Evolutionary conservation across 2,329 filamentous ascomycete species (phyloP).

Genomic region (Exophiala dermatitidis): DNA sequence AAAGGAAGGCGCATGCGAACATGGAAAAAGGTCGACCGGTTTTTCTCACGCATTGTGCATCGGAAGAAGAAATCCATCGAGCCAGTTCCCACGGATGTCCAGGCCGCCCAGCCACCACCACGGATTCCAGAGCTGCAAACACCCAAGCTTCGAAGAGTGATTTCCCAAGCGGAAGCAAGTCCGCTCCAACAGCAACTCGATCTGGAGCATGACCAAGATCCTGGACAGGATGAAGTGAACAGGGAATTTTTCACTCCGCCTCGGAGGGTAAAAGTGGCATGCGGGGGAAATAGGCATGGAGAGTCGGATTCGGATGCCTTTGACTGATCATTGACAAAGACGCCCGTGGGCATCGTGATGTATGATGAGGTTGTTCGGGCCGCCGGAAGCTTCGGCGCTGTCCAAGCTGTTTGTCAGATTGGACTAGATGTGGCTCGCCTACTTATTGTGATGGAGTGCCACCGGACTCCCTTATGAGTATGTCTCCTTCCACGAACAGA

Average conservation of each 20-base stretch:
- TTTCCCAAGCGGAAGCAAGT: neutral
- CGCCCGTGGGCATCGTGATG: neutral
- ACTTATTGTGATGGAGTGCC: no score
- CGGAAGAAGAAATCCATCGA: neutral
- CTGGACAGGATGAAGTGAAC: slow-evolving; percentile 3
- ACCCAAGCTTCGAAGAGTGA: neutral
- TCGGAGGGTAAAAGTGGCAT: neutral
- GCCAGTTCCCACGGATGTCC: neutral
- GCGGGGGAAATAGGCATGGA: neutral
- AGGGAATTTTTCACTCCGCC: slow-evolving; percentile 8
- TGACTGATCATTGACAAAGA: neutral
- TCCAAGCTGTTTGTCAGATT: neutral
- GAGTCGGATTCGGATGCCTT: neutral
- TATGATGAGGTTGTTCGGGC: neutral
- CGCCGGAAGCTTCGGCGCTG: no score
- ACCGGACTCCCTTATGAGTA: no score
- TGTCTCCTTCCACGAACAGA: no score
- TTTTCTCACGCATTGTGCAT: neutral
- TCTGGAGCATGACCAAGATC: neutral
- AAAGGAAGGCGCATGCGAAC: neutral
- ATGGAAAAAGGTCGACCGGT: neutral
- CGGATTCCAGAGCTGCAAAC: neutral
- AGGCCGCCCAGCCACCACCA: neutral
- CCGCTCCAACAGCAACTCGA: slow-evolving; percentile 8
- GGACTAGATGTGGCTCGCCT: neutral